These are phyloP conservation scores for Nemophila menziesii DNA, from an alignment of 257 asterid species.

Conservation along the genomic window DNA sequence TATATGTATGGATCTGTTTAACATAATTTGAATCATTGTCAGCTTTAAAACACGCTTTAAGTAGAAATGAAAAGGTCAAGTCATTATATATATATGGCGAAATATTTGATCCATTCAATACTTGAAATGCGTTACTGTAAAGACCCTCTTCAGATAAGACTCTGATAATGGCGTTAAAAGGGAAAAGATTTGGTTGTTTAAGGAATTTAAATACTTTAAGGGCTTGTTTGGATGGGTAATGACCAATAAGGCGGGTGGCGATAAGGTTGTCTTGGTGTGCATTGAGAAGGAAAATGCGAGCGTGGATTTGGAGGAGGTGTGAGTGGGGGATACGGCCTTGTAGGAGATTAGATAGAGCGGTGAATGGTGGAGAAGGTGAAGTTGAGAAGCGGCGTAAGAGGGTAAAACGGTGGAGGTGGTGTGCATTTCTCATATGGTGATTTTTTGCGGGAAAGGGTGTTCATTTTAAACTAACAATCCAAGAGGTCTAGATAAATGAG, in stretches of 20 bases:
- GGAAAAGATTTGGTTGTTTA: conserved; percentile 43
- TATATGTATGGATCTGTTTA: conserved; percentile 36
- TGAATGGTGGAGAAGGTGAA: conserved; percentile 11
- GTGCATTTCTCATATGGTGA: not conserved
- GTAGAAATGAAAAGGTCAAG: conserved; percentile 53
- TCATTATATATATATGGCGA: conserved; percentile 57
- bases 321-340: conserved; percentile 41
- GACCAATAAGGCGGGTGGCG: conserved; percentile 75
- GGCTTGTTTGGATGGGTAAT: conserved; percentile 37
- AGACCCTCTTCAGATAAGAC: conserved; percentile 54
- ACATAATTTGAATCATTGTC: conserved; percentile 17
- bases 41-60: conserved; percentile 42
- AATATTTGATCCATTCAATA: conserved; percentile 15
- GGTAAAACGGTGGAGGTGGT: not conserved
- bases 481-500: no score
- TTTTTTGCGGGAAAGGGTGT: not conserved
- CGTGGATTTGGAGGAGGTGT: conserved; percentile 67
- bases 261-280: conserved; percentile 59
- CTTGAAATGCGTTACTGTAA: conserved; percentile 24
- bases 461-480: not conserved
- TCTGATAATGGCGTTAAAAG: conserved; percentile 59
- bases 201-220: conserved; percentile 34
- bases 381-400: not conserved
- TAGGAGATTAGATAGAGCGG: conserved; percentile 30
- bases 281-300: conserved; percentile 32